Evolutionary conservation across 2,329 filamentous ascomycete genomes (phyloP).

Genomic region (Aspergillus calidoustus): DNA sequence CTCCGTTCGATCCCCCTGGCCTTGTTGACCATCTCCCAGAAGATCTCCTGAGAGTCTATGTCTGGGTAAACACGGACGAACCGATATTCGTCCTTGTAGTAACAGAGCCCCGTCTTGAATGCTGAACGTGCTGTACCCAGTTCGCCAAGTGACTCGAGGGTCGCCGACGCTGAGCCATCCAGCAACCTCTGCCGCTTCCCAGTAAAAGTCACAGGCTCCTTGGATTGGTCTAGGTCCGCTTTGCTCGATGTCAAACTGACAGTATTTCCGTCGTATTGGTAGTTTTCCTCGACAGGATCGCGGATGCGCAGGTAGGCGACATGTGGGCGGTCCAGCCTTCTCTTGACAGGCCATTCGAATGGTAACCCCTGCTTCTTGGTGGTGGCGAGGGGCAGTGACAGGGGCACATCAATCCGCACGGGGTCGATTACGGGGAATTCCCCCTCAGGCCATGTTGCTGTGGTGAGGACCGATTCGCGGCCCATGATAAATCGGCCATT

Average conservation of each 20-base stretch:
- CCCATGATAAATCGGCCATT: slow-evolving; percentile 34
- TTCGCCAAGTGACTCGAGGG: background rate
- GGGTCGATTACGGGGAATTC: background rate
- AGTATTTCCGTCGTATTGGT: slow-evolving; percentile 4
- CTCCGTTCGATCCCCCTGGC: slow-evolving; percentile 10
- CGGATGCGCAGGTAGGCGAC: background rate
- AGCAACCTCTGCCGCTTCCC: slow-evolving; percentile 32
- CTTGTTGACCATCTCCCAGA: slow-evolving; percentile 26
- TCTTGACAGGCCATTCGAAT: no score
- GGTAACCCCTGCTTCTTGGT: no score
- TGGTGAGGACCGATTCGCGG: slow-evolving; percentile 39
- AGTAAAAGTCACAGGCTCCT: slow-evolving; percentile 28
- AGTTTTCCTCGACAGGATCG: background rate
- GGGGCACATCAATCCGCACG: background rate
- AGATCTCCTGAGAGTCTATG: slow-evolving; percentile 7
- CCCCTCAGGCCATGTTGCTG: slow-evolving; percentile 29
- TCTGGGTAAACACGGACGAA: slow-evolving; percentile 28
- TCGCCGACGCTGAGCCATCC: slow-evolving; percentile 19
- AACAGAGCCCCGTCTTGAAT: slow-evolving; percentile 22
- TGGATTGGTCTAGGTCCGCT: slow-evolving; percentile 19
- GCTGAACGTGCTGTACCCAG: background rate
- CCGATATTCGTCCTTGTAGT: slow-evolving; percentile 32
- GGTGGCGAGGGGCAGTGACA: no score
- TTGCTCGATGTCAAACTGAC: background rate
- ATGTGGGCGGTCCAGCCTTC: no score